Percentiles rank a stretch among this genome's conserved stretches.
Conservation (phyloP, 2,329 filamentous ascomycete species). For the Paecilomyces sp. region DNA sequence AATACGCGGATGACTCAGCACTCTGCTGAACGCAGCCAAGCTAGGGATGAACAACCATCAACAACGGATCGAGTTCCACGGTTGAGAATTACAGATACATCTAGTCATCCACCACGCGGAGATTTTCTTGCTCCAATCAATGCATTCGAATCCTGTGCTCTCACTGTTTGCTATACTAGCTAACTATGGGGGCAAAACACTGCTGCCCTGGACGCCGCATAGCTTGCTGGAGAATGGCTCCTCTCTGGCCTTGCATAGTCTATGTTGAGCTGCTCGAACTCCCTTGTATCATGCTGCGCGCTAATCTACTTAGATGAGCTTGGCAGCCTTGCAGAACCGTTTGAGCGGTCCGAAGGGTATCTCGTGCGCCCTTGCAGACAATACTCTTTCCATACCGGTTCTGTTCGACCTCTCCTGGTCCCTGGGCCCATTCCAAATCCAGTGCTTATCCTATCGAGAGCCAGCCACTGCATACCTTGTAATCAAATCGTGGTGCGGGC, state of each 20-base stretch:
- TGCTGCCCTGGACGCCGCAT: not conserved
- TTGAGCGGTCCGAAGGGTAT: not conserved
- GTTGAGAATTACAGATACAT: not conserved
- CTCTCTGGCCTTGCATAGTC: not conserved
- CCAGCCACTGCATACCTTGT: not conserved
- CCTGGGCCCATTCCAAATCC: not conserved
- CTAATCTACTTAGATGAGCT: not conserved
- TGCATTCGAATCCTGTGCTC: not conserved
- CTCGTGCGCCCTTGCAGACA: conserved; percentile 7
- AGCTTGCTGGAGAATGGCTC: not conserved
- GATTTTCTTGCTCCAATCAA: not conserved
- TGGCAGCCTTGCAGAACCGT: not conserved
- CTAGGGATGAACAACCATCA: not conserved
- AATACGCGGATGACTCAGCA: not conserved
- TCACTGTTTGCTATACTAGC: not conserved
- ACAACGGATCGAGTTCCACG: not conserved
- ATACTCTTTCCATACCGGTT: conserved; percentile 1
- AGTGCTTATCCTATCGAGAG: not conserved
- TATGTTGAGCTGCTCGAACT: not conserved
- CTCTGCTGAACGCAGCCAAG: not conserved
- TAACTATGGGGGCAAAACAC: not conserved
- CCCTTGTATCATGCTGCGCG: not conserved
- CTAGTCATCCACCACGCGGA: not conserved
- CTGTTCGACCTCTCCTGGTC: not conserved
- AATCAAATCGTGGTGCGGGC: not conserved